phyloP scores from a whole-genome alignment of 352 stramenopile genomes.

The Pythium apleroticum region DNA sequence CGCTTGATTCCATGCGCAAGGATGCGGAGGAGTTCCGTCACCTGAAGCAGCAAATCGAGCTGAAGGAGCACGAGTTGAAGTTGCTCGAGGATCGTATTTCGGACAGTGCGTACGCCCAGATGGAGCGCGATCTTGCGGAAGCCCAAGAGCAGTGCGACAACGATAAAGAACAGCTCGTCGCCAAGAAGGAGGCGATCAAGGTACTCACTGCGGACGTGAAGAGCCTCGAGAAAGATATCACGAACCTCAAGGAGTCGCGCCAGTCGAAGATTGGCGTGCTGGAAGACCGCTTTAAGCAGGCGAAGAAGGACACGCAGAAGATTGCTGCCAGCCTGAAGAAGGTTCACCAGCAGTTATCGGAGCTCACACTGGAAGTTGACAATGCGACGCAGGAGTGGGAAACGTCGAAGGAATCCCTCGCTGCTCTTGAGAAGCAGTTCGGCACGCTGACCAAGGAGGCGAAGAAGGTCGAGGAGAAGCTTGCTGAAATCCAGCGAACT shows the following conservation, averaged over 20 bases:
- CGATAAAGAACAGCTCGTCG: conserved; percentile 57
- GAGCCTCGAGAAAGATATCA: conserved; percentile 75
- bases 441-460: conserved; percentile 58
- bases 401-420: conserved; percentile 50
- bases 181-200: conserved; percentile 66
- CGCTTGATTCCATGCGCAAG: conserved; percentile 71
- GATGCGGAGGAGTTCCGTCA: conserved; percentile 74
- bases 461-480: conserved; percentile 68
- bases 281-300: conserved; percentile 69
- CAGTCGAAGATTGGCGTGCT: conserved; percentile 79
- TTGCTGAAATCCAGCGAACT: conserved; percentile 60
- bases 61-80: conserved; percentile 81
- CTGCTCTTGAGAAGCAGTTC: conserved; percentile 60
- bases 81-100: conserved; percentile 82
- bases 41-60: conserved; percentile 72
- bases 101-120: conserved; percentile 73
- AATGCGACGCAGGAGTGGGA: conserved; percentile 67
- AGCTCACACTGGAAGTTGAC: conserved; percentile 73
- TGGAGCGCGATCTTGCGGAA: conserved; percentile 68
- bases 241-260: conserved; percentile 78
- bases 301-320: conserved; percentile 76
- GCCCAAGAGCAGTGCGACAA: conserved; percentile 74
- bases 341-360: conserved; percentile 67
- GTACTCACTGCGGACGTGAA: conserved; percentile 78
- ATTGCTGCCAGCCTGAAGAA: conserved; percentile 58